A percentile compares a stretch with the other conserved stretches of the same genome.
Conservation (phyloP, 169 alveolate species). For the Plasmodium falciparum region DNA sequence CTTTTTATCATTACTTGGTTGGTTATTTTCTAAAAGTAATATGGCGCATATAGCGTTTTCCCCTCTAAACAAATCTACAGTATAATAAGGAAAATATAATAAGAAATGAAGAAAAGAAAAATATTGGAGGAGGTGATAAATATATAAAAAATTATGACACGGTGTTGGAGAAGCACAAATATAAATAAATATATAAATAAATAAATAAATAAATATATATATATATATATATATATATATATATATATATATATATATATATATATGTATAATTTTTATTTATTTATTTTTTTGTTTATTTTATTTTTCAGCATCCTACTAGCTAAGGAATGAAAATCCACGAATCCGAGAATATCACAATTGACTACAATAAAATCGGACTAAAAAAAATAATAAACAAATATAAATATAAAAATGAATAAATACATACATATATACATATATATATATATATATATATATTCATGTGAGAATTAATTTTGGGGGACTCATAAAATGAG, state of each 20-base stretch:
- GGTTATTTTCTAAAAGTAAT: conserved; percentile 35
- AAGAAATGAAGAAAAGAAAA: neutral
- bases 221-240: neutral
- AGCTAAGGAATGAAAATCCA: conserved; percentile 70
- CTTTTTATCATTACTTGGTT: conserved; percentile 8
- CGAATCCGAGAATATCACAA: conserved; percentile 71
- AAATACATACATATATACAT: neutral
- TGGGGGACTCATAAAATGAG: conserved; percentile 17
- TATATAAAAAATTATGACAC: too few relatives aligned
- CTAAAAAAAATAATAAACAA: conserved; percentile 16
- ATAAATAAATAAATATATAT: neutral
- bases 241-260: neutral
- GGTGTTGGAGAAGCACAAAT: neutral
- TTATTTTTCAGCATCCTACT: conserved; percentile 13
- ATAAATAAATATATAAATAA: neutral
- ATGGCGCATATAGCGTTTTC: conserved; percentile 66
- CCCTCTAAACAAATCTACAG: conserved; percentile 47
- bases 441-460: neutral
- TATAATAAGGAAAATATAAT: neutral
- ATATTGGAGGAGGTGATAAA: neutral
- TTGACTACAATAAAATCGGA: conserved; percentile 66
- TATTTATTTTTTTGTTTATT: too few relatives aligned
- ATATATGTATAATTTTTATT: too few relatives aligned
- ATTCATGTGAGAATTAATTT: too few relatives aligned
- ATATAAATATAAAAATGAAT: neutral